These are phyloP conservation scores for Crithidia brevicula DNA, from an alignment of 208 protist genomes.

Conservation along the genomic window DNA sequence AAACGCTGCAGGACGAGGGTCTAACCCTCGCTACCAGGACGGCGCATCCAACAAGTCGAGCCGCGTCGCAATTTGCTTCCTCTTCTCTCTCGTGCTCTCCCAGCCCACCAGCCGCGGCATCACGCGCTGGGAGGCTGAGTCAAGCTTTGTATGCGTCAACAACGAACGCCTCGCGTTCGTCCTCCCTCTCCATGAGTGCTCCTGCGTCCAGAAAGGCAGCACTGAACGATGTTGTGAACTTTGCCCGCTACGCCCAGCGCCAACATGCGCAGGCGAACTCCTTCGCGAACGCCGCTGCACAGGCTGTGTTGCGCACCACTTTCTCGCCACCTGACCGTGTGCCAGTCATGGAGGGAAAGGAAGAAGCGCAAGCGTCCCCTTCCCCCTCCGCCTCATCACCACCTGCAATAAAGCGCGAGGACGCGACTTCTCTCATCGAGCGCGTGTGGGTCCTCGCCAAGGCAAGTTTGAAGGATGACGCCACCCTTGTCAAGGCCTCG, in stretches of 20 bases:
- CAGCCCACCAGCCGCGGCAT: neutral
- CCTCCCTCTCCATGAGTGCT: neutral
- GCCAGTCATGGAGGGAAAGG: neutral
- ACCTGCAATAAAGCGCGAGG: neutral
- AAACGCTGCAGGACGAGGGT: constrained; percentile 30
- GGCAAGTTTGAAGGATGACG: constrained; percentile 43
- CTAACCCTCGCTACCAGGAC: neutral
- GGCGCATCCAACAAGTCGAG: neutral
- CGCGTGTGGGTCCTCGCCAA: constrained; percentile 59
- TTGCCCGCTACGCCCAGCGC: constrained; percentile 26
- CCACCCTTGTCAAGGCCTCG: constrained; percentile 55
- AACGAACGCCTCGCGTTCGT: neutral
- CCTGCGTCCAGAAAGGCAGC: neutral
- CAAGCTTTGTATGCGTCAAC: neutral
- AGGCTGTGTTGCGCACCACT: constrained; percentile 23
- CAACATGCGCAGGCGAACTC: constrained; percentile 33
- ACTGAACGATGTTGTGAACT: constrained; percentile 26
- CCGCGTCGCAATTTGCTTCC: neutral
- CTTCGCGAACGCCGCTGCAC: constrained; percentile 30
- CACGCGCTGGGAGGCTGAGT: neutral
- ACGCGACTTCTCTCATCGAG: constrained; percentile 27
- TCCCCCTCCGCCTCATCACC: neutral
- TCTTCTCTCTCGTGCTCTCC: neutral
- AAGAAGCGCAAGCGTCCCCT: neutral
- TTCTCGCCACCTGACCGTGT: constrained; percentile 2